Evolutionary conservation across 75 land plant genomes (phyloP).

Genomic region (Adiantum capillusveneris): DNA sequence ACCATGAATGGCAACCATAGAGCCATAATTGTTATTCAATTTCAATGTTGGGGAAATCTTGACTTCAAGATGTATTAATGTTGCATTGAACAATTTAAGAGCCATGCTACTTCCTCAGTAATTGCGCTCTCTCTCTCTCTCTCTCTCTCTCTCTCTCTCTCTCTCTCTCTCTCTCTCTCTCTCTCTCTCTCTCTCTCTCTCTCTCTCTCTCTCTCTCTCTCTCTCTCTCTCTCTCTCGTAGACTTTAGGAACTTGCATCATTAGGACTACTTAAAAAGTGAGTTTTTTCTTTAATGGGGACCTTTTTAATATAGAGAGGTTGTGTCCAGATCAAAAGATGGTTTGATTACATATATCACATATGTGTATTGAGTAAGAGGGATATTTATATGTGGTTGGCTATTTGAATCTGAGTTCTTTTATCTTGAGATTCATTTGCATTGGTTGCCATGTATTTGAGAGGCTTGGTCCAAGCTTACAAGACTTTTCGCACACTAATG

Average conservation of each 20-base stretch:
- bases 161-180: too few relatives aligned
- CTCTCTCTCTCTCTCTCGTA: too few relatives aligned
- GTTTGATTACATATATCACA: conserved; percentile 39
- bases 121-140: background rate
- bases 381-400: background rate
- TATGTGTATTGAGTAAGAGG: conserved; percentile 33
- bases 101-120: background rate
- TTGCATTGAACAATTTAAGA: background rate
- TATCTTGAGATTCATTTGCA: background rate
- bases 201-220: too few relatives aligned
- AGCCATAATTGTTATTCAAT: too few relatives aligned
- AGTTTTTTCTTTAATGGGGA: too few relatives aligned
- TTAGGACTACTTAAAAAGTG: too few relatives aligned
- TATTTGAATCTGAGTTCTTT: background rate
- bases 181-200: too few relatives aligned
- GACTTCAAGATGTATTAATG: conserved; percentile 80
- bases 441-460: conserved; percentile 75
- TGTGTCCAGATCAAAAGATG: conserved; percentile 38
- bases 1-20: too few relatives aligned
- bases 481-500: conserved; percentile 80
- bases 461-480: conserved; percentile 94
- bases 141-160: too few relatives aligned
- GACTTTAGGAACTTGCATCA: too few relatives aligned
- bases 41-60: conserved; percentile 89
- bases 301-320: conserved; percentile 14